Percentiles rank a stretch among this genome's conserved stretches.
Evolutionary conservation across 2,329 filamentous ascomycete genomes (phyloP).

Genomic region (Lojkania enalia): DNA sequence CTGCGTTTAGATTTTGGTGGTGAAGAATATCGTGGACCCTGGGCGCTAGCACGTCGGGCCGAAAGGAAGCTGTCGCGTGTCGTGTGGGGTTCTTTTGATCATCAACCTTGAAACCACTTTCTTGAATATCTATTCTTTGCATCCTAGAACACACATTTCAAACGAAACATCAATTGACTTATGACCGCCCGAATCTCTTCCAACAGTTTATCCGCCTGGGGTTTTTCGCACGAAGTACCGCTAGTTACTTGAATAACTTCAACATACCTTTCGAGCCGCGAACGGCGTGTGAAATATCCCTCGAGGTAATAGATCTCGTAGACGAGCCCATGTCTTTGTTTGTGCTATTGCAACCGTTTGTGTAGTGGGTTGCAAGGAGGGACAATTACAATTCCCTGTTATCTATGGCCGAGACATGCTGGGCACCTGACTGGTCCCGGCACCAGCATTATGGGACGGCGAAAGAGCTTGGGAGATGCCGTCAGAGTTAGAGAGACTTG

Average conservation of each 20-base stretch:
- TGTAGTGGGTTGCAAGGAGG: constrained; percentile 1
- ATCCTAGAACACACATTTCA: no score
- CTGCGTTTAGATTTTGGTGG: constrained; percentile 9
- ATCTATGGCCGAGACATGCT: neutral
- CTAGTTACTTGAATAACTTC: no score
- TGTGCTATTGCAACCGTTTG: constrained; percentile 31
- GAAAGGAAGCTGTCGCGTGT: neutral
- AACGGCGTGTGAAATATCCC: constrained; percentile 18
- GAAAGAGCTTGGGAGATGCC: constrained; percentile 1
- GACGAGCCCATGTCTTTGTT: constrained; percentile 36
- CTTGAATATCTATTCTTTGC: no score
- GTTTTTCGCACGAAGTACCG: neutral
- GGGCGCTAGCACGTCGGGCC: constrained; percentile 1
- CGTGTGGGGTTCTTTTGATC: constrained; percentile 5
- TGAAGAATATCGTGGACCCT: constrained; percentile 6
- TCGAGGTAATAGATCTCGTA: constrained; percentile 30
- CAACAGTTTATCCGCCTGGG: neutral
- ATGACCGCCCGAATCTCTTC: no score
- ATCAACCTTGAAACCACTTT: no score
- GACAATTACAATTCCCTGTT: neutral
- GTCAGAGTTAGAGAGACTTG: constrained; percentile 1
- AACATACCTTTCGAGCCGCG: constrained; percentile 7
- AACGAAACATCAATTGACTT: no score
- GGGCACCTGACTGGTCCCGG: neutral
- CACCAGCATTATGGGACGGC: neutral